Base-by-base conservation (phyloP, 2,329 filamentous ascomycete genomes). In the Paracoccidioides lutzii region DNA sequence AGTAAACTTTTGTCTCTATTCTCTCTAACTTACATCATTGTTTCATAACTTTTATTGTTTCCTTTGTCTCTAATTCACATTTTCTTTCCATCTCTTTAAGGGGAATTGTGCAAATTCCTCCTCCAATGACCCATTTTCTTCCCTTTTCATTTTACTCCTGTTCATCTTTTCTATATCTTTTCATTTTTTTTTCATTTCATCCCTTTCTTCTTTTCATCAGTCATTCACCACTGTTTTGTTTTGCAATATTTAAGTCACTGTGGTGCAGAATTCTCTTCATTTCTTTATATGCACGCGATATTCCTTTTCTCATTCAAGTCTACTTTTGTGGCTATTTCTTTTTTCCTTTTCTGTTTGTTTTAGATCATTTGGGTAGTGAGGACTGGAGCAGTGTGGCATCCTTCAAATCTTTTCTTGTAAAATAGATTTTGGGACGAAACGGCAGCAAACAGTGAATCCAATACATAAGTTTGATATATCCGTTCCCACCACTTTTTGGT, bases 351-450 rank as follows among this genome's bases (percentile, higher is more conserved):
- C 53, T 53, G 54, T 52, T 61, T 59, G 59, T 59, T 64, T 40
- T 54, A 3, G 46, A 48, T n/a, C 37, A 30, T 6, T 33, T 56
- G 37, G 41, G 43, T n/a, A 51, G 43, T 37, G 45, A 15, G 46
- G 40, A 38, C 40, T 28, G 32, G 43, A 42, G 53, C 42, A 48
- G 41, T 38, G 52, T 48, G 15, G 48, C 55, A 57, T 55, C 56
- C 46, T 58, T 56, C 49, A 54, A 55, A 56, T 54, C 48, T 56
- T 53, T 59, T 59, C 56, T 58, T 67, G 66, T 67, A 67, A 66
- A 64, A 67, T 67, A 67, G 62, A 64, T 67, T 66, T 60, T 63
- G 48, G 46, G 54, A 43, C 46, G 54, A 41, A 55, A 52, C 49
- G 49, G 49, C 37, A 52, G 49, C 38, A 52, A 52, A 52, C 49